Evolutionary conservation across 768 basidiomycete species (phyloP).

Genomic region (Rhodosporidiobolus odoratus): DNA sequence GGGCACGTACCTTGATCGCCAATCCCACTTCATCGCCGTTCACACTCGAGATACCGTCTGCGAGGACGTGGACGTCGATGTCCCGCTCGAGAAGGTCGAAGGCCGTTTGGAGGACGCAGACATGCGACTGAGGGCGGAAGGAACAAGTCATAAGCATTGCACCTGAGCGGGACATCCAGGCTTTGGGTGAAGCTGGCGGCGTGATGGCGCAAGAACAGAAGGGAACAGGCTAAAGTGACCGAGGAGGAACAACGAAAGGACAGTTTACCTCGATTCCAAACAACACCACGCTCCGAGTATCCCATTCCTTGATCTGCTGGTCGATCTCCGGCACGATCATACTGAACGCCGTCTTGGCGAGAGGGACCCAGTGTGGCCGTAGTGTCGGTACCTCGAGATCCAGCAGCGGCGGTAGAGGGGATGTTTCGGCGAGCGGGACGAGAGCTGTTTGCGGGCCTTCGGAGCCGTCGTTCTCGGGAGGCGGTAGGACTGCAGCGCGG

Average conservation of each 20-base stretch:
- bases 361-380: conserved; percentile 48
- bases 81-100: conserved; percentile 55
- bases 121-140: conserved; percentile 59
- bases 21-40: conserved; percentile 73
- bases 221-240: not conserved
- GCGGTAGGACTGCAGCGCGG: conserved; percentile 5
- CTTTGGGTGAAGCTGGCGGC: too few species aligned
- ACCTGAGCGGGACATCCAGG: not conserved
- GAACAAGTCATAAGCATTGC: too few species aligned
- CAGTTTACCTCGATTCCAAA: conserved; percentile 77
- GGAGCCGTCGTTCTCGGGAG: too few species aligned
- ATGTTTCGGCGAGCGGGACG: conserved; percentile 64
- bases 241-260: not conserved
- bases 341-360: conserved; percentile 76
- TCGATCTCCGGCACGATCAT: conserved; percentile 72
- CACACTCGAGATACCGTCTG: conserved; percentile 77
- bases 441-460: not conserved
- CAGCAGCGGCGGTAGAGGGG: conserved; percentile 53
- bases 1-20: conserved; percentile 53
- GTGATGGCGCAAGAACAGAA: not conserved
- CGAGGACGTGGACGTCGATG: conserved; percentile 43
- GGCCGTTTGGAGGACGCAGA: conserved; percentile 80
- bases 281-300: conserved; percentile 61
- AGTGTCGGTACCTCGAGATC: conserved; percentile 46
- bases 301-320: conserved; percentile 50